Percentiles rank a stretch among this genome's conserved stretches.
Conservation (phyloP, 2,329 filamentous ascomycete species). For the Talaromyces sp. region DNA sequence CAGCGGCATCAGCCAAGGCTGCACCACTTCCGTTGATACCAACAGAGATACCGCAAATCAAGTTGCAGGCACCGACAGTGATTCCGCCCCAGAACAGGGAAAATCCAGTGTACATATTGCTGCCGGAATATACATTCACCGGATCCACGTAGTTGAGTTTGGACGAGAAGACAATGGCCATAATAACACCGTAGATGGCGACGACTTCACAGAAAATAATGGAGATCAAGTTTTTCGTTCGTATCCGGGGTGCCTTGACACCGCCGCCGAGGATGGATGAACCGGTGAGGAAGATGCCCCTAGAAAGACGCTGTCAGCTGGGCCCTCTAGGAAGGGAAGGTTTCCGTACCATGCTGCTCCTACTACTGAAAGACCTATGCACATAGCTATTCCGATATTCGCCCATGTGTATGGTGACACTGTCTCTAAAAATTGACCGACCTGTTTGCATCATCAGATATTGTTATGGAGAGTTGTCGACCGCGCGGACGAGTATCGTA, state of each 20-base stretch:
- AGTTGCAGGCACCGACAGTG: constrained; percentile 91
- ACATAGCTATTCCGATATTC: constrained; percentile 81
- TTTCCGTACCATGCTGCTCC: constrained; percentile 83
- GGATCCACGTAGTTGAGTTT: constrained; percentile 68
- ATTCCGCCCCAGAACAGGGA: constrained; percentile 94
- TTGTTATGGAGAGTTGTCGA: background rate
- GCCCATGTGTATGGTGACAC: constrained; percentile 96
- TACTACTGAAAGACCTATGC: constrained; percentile 93
- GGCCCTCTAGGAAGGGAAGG: background rate
- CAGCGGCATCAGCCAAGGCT: constrained; percentile 90
- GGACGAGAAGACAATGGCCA: constrained; percentile 96
- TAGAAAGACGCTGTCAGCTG: constrained; percentile 39
- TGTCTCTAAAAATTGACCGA: constrained; percentile 90
- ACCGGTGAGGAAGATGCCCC: constrained; percentile 98
- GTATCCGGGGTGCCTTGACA: constrained; percentile 93
- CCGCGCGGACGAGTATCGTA: constrained; percentile 43
- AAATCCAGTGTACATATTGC: constrained; percentile 90
- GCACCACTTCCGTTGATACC: constrained; percentile 98
- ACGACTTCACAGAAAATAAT: constrained; percentile 99
- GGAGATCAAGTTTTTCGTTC: constrained; percentile 98
- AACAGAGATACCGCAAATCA: constrained; percentile 93
- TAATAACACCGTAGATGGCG: constrained; percentile 99
- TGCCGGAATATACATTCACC: constrained; percentile 65
- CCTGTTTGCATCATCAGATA: constrained; percentile 46
- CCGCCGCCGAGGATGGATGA: constrained; percentile 95